Conservation (phyloP, 805 yeast species). For the Priceomyces fermenticarens region DNA sequence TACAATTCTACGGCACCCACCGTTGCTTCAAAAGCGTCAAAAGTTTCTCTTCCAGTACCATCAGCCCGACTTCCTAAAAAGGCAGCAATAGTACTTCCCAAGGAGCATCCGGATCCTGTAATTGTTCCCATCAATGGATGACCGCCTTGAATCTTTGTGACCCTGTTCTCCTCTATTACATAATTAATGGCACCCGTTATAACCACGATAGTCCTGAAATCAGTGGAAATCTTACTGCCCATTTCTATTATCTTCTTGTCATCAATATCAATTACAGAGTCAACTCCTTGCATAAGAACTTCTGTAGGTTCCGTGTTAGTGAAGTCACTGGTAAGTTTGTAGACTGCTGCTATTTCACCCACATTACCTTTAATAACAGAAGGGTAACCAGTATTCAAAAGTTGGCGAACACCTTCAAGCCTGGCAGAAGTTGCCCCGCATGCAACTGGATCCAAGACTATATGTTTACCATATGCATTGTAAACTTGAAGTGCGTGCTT, state of each 20-base stretch:
- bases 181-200: conserved; percentile 56
- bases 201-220: conserved; percentile 59
- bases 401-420: conserved; percentile 38
- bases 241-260: conserved; percentile 30
- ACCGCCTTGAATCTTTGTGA: conserved; percentile 51
- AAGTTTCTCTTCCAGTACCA: conserved; percentile 8
- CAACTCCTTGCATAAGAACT: conserved; percentile 70
- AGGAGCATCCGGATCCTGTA: conserved; percentile 82
- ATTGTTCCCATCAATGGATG: conserved; percentile 59
- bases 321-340: conserved; percentile 25
- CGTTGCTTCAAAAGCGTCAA: conserved; percentile 43
- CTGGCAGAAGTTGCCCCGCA: conserved; percentile 77
- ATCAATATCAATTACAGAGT: conserved; percentile 33
- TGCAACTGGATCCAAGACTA: conserved; percentile 91
- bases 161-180: conserved; percentile 20
- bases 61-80: conserved; percentile 45
- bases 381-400: conserved; percentile 57
- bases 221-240: conserved; percentile 48
- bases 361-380: conserved; percentile 80
- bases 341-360: conserved; percentile 75
- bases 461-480: conserved; percentile 53
- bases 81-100: conserved; percentile 70
- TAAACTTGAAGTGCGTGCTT: conserved; percentile 56
- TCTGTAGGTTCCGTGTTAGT: conserved; percentile 13
- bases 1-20: conserved; percentile 55